Base-by-base conservation (phyloP, 768 basidiomycete genomes). In the Amanita molliuscula region DNA sequence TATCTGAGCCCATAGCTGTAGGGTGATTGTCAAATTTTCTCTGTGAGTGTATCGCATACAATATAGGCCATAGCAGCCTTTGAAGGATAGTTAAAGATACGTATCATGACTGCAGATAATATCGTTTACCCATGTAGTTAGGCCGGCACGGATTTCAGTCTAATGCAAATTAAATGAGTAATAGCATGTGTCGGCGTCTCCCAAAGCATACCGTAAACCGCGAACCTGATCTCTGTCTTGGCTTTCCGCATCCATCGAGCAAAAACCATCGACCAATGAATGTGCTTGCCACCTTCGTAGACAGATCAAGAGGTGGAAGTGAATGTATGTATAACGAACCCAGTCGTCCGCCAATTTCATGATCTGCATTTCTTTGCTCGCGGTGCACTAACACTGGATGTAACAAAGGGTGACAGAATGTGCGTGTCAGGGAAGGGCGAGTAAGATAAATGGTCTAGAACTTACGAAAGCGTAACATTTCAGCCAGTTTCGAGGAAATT, bases 11-110 rank as follows among this genome's bases (percentile, higher is more conserved):
- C 31, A 0, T 25, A 5, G 18, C 25, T 6, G 15, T 29, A 15
- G 4, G 37, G 11, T n/a, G 23, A 18, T 8, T 2, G 31, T 26
- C 20, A 6, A n/a, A 20, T n/a, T n/a, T n/a, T n/a, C n/a, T n/a
- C n/a, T n/a, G 34, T 28, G 31, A 28, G 44, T 4, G 26, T 50
- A 48, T 35, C 48, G 16, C 79, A 57, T 51, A 84, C 84, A 53
- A 89, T 88, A 66, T 90, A 89, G 16, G 87, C 82, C 88, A 88
- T 90, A 28, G 84, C 81, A 3, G 83, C 84, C 76, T 38, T 1
- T 4, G 10, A 38, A 18, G n/a, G 13, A 3, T 9, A 35, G 13
- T 10, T n/a, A 5, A 18, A 48, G 21, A 9, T 2, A 16, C 6
- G 1, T 18, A 25, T 31, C 20, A 53, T 31, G 33, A 11, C 38